A percentile compares a stretch with the other conserved stretches of the same genome.
Conservation (phyloP, 768 basidiomycete genomes). For the Tremella mesenterica region DNA sequence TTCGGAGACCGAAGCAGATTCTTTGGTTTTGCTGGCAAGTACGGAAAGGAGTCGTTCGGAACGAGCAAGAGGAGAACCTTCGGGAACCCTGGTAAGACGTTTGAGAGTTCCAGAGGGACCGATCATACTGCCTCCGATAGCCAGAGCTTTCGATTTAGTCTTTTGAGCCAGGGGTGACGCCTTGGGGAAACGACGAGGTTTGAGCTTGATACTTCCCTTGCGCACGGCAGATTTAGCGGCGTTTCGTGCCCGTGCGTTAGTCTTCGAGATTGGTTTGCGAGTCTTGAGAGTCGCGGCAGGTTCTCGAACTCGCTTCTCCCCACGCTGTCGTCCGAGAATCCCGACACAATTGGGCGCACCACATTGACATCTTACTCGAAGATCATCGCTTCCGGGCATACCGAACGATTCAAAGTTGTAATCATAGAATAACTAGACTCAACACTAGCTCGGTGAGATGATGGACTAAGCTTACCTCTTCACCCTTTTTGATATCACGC, state of each 20-base stretch:
- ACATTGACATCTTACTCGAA: constrained; percentile 42
- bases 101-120: background rate
- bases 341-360: constrained; percentile 41
- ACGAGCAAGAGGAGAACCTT: background rate
- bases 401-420: constrained; percentile 44
- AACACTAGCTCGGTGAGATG: background rate
- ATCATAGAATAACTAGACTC: constrained; percentile 41
- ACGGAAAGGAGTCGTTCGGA: no score
- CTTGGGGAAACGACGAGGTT: background rate
- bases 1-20: no score
- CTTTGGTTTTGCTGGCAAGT: no score
- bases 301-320: constrained; percentile 21
- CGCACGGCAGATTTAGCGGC: constrained; percentile 5
- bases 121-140: background rate
- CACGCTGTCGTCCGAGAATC: constrained; percentile 36
- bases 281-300: constrained; percentile 6
- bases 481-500: constrained; percentile 41
- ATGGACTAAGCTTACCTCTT: constrained; percentile 34
- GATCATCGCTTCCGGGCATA: constrained; percentile 23
- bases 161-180: background rate
- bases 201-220: constrained; percentile 5
- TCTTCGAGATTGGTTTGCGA: constrained; percentile 1
- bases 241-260: background rate
- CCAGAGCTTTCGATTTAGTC: background rate
- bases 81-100: background rate